phyloP scores from a whole-genome alignment of 495 filamentous ascomycete species.

The Staphylotrichum tortipilum region DNA sequence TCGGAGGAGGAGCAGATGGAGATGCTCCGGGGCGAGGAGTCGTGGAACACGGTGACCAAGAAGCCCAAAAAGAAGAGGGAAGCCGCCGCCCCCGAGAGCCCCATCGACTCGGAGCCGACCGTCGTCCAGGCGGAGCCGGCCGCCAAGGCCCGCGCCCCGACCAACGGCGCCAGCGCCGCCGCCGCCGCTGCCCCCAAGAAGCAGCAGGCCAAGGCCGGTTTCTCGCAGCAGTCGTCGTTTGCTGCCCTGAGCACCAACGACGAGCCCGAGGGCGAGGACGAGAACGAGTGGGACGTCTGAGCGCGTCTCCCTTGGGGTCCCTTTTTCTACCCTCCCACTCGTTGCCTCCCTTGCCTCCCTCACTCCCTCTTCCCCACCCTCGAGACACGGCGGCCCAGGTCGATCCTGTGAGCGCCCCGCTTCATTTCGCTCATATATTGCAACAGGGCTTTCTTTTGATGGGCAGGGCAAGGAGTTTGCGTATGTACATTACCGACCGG shows the following conservation, averaged over 20 bases:
- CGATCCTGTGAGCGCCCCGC: neutral
- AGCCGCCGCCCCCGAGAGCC: conserved; percentile 22
- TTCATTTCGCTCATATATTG: neutral
- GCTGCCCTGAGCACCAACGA: conserved; percentile 36
- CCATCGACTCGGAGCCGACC: conserved; percentile 19
- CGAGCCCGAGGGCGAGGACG: conserved; percentile 31
- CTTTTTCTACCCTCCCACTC: no score
- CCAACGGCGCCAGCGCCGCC: conserved; percentile 12
- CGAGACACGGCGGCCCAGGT: neutral
- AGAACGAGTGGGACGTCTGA: conserved; percentile 46
- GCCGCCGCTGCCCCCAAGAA: neutral
- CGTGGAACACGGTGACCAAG: conserved; percentile 75
- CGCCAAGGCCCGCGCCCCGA: conserved; percentile 18
- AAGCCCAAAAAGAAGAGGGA: conserved; percentile 46
- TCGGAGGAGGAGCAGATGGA: conserved; percentile 84
- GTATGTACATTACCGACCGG: conserved; percentile 18
- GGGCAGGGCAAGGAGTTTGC: conserved; percentile 21
- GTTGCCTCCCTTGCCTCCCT: neutral
- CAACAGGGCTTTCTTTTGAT: conserved; percentile 6
- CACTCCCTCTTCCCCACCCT: neutral
- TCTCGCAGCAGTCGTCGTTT: conserved; percentile 38
- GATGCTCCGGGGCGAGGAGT: conserved; percentile 53
- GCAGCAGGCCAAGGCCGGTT: conserved; percentile 24
- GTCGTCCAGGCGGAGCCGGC: conserved; percentile 8
- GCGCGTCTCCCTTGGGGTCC: no score